Evolutionary conservation across 495 filamentous ascomycete genomes (phyloP).

Genomic region (Monascus purpureus): DNA sequence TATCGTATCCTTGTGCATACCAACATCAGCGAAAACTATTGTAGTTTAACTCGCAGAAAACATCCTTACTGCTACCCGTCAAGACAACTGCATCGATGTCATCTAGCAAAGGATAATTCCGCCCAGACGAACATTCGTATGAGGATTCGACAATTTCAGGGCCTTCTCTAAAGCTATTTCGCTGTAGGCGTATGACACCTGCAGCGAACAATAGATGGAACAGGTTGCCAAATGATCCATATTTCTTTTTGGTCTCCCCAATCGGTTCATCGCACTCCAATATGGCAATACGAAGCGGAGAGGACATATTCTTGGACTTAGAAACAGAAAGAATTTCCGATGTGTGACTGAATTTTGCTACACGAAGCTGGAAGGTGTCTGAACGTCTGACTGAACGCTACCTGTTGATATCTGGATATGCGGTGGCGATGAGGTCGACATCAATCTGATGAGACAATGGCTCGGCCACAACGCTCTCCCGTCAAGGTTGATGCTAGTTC

Average conservation of each 20-base stretch:
- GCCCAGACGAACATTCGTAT: slow-evolving; percentile 48
- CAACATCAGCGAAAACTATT: background rate
- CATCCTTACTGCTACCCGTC: slow-evolving; percentile 45
- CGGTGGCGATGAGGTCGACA: no score
- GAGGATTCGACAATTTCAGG: slow-evolving; percentile 41
- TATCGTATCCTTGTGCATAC: background rate
- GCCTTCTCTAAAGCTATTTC: no score
- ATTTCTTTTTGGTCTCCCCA: slow-evolving; percentile 36
- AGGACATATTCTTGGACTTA: no score
- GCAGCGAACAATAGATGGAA: slow-evolving; percentile 40
- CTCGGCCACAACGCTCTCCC: no score
- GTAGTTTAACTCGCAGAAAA: background rate
- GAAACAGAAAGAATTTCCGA: no score
- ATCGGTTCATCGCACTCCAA: slow-evolving; percentile 67
- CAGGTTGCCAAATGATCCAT: slow-evolving; percentile 56
- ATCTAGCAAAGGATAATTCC: slow-evolving; percentile 47
- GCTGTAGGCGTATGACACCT: no score
- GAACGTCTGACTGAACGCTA: no score
- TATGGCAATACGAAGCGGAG: slow-evolving; percentile 64
- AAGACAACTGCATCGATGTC: slow-evolving; percentile 63
- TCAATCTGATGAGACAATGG: no score
- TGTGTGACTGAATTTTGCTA: no score
- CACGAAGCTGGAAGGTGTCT: no score
- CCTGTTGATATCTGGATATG: no score
- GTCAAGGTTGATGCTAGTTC: no score